phyloP scores from a whole-genome alignment of 1,284 basidiomycete species.

The Marasmius oreades region DNA sequence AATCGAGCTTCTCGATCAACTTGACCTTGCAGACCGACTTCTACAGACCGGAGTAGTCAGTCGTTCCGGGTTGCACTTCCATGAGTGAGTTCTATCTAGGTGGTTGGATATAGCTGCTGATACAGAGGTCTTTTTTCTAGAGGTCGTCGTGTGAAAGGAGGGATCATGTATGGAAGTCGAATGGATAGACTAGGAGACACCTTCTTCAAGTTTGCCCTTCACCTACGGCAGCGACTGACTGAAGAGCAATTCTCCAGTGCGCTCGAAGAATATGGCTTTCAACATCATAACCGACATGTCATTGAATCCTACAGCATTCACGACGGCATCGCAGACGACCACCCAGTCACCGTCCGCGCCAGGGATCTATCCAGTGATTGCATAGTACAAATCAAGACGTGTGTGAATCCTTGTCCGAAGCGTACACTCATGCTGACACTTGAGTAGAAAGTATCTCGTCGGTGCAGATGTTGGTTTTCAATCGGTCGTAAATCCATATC shows the following conservation, averaged over 20 bases:
- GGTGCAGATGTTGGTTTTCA: slow-evolving; percentile 19
- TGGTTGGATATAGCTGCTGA: neutral
- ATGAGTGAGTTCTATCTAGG: slow-evolving; percentile 13
- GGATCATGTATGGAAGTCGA: slow-evolving; percentile 23
- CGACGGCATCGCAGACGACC: slow-evolving; percentile 13
- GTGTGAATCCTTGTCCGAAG: slow-evolving; percentile 1
- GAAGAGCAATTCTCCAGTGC: slow-evolving; percentile 20
- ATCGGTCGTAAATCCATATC: neutral
- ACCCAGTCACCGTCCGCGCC: slow-evolving; percentile 20
- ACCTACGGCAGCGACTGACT: slow-evolving; percentile 23
- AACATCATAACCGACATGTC: slow-evolving; percentile 16
- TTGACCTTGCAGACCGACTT: slow-evolving; percentile 21
- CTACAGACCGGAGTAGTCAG: slow-evolving; percentile 22
- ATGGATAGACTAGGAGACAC: slow-evolving; percentile 26
- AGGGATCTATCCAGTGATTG: slow-evolving; percentile 17
- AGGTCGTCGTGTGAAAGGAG: slow-evolving; percentile 19
- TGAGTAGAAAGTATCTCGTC: slow-evolving; percentile 20
- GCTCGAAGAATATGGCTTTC: slow-evolving; percentile 14
- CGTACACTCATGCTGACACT: slow-evolving; percentile 1
- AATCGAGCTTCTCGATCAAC: slow-evolving; percentile 22
- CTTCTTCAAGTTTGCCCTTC: slow-evolving; percentile 24
- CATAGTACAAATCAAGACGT: slow-evolving; percentile 19
- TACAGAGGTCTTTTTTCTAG: slow-evolving; percentile 9
- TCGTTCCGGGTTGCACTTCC: slow-evolving; percentile 22
- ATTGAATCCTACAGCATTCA: slow-evolving; percentile 20